Percentiles rank a stretch among this genome's conserved stretches.
Evolutionary conservation across 441 rosid genomes (phyloP).

Genomic region (California macrophylla): DNA sequence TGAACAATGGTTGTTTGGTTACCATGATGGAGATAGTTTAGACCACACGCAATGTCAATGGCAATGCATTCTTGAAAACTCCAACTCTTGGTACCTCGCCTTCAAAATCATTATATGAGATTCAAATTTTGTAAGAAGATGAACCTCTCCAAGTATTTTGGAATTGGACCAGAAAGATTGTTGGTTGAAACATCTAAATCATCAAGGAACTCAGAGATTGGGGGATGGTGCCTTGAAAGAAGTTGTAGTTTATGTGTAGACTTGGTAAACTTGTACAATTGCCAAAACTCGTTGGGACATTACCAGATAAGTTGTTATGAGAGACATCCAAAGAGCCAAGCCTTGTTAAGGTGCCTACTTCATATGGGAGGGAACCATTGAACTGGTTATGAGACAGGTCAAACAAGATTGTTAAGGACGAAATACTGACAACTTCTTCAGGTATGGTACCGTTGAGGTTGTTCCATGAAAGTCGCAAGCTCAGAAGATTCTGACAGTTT

Average conservation of each 20-base stretch:
- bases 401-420: not conserved
- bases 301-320: constrained; percentile 15
- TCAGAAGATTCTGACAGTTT: not conserved
- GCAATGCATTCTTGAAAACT: constrained; percentile 20
- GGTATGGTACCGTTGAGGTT: constrained; percentile 18
- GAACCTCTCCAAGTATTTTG: constrained; percentile 9
- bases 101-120: constrained; percentile 20
- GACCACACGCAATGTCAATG: accelerated
- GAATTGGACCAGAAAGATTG: constrained; percentile 20
- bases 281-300: constrained; percentile 18
- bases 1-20: not conserved
- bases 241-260: constrained; percentile 19
- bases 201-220: constrained; percentile 5
- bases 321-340: not conserved
- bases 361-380: constrained; percentile 13
- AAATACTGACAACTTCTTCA: not conserved
- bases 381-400: constrained; percentile 8
- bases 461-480: constrained; percentile 9
- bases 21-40: constrained; percentile 11
- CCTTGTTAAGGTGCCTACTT: constrained; percentile 11
- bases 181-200: constrained; percentile 20
- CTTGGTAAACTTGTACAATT: constrained; percentile 12
- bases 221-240: constrained; percentile 22
- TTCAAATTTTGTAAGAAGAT: constrained; percentile 2
- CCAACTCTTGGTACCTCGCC: constrained; percentile 19